Conservation (phyloP, 1,284 basidiomycete genomes). For the Coniferiporia weirii region DNA sequence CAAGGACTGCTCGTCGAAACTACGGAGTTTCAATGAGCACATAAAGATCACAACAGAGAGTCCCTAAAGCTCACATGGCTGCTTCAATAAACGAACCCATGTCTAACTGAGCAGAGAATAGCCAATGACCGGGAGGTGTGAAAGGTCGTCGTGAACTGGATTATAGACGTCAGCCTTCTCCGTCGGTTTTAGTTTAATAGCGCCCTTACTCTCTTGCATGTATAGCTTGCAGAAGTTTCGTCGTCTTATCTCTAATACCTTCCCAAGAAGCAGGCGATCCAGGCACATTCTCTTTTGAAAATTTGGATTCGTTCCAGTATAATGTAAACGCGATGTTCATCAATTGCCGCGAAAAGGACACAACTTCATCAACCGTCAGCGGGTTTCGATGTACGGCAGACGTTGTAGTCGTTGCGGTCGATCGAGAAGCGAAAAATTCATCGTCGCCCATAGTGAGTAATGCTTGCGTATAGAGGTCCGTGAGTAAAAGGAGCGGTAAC, state of each 20-base stretch:
- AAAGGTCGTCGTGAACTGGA: constrained; percentile 77
- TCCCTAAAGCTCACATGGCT: constrained; percentile 57
- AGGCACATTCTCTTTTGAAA: constrained; percentile 37
- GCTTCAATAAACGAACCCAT: constrained; percentile 86
- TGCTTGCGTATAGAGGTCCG: constrained; percentile 80
- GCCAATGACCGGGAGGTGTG: constrained; percentile 81
- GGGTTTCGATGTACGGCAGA: constrained; percentile 53
- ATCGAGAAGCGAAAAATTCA: constrained; percentile 75
- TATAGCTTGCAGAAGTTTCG: constrained; percentile 71
- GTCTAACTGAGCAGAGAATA: constrained; percentile 74
- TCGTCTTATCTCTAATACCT: constrained; percentile 64
- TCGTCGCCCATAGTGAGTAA: constrained; percentile 94
- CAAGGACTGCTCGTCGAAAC: constrained; percentile 57
- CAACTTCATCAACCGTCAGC: constrained; percentile 80
- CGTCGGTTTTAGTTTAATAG: neutral
- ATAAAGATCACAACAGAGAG: neutral
- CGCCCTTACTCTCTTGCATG: constrained; percentile 78
- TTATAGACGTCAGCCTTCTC: constrained; percentile 9
- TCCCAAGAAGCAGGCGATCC: constrained; percentile 52
- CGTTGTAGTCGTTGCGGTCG: constrained; percentile 21
- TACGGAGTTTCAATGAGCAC: constrained; percentile 22
- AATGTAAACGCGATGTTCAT: constrained; percentile 77
- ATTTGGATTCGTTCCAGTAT: constrained; percentile 65
- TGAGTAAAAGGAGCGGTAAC: constrained; percentile 74
- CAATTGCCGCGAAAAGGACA: constrained; percentile 60